Evolutionary conservation across 306 rosid species (phyloP).

Genomic region (Adenanthera pavonina): DNA sequence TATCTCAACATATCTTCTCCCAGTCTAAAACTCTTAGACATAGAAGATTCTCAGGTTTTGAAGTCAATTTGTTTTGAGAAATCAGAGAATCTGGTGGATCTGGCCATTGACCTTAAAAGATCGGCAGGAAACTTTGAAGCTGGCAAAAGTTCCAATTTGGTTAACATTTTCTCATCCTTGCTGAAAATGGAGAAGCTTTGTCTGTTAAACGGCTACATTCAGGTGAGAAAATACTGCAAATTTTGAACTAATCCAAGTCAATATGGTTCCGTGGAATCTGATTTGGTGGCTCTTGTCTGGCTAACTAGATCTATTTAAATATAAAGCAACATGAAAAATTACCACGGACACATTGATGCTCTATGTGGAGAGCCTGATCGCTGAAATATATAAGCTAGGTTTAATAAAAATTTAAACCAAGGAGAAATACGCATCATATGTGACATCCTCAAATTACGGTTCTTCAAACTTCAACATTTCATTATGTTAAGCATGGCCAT

Average conservation of each 20-base stretch:
- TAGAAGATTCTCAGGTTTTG: neutral
- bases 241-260: neutral
- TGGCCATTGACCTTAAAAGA: neutral
- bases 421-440: too few species aligned
- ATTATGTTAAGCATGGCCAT: neutral
- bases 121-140: neutral
- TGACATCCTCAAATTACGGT: too few species aligned
- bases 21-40: neutral
- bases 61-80: constrained; percentile 28
- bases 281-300: neutral
- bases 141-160: neutral
- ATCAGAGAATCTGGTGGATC: neutral
- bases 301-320: neutral
- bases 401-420: too few species aligned
- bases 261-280: neutral
- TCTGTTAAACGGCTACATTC: neutral
- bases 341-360: neutral
- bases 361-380: neutral
- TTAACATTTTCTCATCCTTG: constrained; percentile 1
- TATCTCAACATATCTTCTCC: constrained; percentile 22
- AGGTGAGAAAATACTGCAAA: constrained; percentile 25
- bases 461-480: neutral
- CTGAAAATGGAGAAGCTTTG: neutral
- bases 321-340: neutral
- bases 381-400: neutral